phyloP scores from a whole-genome alignment of 345 rosid genomes.

The Syzygium aromaticum region DNA sequence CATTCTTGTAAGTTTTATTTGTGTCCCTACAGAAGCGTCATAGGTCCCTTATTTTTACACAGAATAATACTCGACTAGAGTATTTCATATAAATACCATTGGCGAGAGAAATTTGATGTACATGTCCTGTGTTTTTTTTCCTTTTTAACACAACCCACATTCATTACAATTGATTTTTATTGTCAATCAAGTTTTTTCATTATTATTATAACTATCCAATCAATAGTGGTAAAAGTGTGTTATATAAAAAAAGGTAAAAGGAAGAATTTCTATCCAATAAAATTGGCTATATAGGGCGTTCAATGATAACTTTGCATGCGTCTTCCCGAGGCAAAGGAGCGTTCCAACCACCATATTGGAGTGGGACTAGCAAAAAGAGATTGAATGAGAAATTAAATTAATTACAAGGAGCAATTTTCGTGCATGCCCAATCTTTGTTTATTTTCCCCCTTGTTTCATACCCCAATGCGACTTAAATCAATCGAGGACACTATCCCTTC shows the following conservation, averaged over 20 bases:
- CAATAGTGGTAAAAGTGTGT: too few species aligned
- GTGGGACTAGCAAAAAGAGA: background rate
- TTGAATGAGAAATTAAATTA: background rate
- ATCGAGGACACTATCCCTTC: background rate
- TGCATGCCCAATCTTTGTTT: background rate
- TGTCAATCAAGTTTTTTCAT: background rate
- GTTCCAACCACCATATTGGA: background rate
- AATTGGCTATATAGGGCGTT: background rate
- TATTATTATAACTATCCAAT: background rate
- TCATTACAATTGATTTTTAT: background rate
- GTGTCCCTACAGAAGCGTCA: background rate
- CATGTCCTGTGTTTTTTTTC: background rate
- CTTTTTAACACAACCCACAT: background rate
- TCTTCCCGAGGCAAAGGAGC: background rate
- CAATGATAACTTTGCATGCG: background rate
- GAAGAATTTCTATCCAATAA: background rate
- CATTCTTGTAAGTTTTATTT: background rate
- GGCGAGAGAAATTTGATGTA: background rate
- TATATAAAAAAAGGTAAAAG: background rate
- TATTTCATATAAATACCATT: background rate
- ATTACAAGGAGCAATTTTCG: background rate
- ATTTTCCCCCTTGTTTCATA: background rate
- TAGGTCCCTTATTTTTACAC: background rate
- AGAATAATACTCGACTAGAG: background rate
- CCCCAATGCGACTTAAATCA: fast-evolving